phyloP scores from a whole-genome alignment of 192 early-diverging fungal genomes.

The Thamnidium elegans region DNA sequence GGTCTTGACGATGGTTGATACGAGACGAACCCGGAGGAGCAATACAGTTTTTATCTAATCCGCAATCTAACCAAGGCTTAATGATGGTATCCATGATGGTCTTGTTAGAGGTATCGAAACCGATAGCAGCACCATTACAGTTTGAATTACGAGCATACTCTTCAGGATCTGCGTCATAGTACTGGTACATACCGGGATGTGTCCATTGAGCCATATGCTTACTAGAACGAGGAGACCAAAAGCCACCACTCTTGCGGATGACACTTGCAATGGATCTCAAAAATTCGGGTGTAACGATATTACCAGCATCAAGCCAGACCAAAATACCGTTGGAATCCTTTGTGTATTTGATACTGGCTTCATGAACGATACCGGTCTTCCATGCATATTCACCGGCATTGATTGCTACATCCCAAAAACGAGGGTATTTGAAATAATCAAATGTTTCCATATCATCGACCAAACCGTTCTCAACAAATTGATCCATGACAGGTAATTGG shows the following conservation, averaged over 20 bases:
- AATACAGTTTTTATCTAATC: conserved; percentile 44
- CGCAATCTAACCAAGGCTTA: conserved; percentile 45
- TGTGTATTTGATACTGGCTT: conserved; percentile 39
- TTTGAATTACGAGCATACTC: conserved; percentile 38
- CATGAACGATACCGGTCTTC: conserved; percentile 54
- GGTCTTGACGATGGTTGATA: conserved; percentile 54
- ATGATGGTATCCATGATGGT: conserved; percentile 39
- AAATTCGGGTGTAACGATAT: conserved; percentile 45
- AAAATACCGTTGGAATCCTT: conserved; percentile 33
- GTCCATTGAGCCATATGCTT: conserved; percentile 43
- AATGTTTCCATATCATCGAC: conserved; percentile 45
- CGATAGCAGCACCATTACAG: conserved; percentile 48
- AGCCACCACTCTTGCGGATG: conserved; percentile 39
- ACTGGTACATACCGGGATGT: conserved; percentile 45
- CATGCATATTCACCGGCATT: conserved; percentile 54
- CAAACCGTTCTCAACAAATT: conserved; percentile 40
- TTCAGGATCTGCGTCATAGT: conserved; percentile 33
- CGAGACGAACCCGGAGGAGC: conserved; percentile 46
- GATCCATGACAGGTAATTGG: conserved; percentile 40
- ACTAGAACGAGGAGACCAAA: conserved; percentile 46
- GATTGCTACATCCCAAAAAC: conserved; percentile 50
- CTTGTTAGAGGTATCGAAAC: conserved; percentile 38
- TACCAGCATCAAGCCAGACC: conserved; percentile 53
- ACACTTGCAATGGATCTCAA: conserved; percentile 40
- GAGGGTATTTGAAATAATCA: conserved; percentile 44